Percentiles rank a stretch among this genome's conserved stretches.
These are phyloP conservation scores for Amanita phalloides DNA, from an alignment of 768 basidiomycete species.

Conservation along the genomic window DNA sequence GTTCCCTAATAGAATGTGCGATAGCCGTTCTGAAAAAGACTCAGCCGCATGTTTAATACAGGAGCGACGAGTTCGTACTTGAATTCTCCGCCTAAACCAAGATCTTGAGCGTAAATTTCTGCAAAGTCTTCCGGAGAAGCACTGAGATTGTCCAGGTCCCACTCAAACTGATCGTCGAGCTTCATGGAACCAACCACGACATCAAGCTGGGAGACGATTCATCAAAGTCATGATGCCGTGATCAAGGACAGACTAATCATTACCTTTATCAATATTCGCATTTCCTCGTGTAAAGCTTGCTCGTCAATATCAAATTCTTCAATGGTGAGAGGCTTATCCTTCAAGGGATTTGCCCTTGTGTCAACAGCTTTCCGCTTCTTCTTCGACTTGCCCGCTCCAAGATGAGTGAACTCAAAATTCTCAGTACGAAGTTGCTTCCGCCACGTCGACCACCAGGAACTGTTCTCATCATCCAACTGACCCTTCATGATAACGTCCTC, in stretches of 20 bases:
- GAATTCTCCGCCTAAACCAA: constrained; percentile 90
- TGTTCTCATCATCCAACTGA: constrained; percentile 34
- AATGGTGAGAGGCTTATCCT: constrained; percentile 39
- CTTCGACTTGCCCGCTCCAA: constrained; percentile 5
- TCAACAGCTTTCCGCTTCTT: constrained; percentile 18
- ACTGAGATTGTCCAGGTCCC: constrained; percentile 78
- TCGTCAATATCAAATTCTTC: constrained; percentile 63
- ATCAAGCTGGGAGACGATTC: constrained; percentile 54
- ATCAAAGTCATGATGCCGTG: constrained; percentile 1
- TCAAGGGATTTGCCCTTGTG: constrained; percentile 16
- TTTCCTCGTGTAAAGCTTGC: constrained; percentile 63
- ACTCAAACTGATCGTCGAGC: constrained; percentile 94
- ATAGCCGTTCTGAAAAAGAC: constrained; percentile 70
- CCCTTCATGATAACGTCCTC: constrained; percentile 21
- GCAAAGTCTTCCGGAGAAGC: constrained; percentile 92
- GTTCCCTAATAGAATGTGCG: constrained; percentile 91
- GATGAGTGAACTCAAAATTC: constrained; percentile 16
- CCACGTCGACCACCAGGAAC: constrained; percentile 67
- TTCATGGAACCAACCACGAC: constrained; percentile 91
- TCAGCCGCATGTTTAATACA: constrained; percentile 2
- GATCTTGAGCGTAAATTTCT: constrained; percentile 71
- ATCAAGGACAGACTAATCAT: constrained; percentile 13
- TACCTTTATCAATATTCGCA: constrained; percentile 90
- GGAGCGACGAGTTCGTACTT: constrained; percentile 38
- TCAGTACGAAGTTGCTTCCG: constrained; percentile 39